These are phyloP conservation scores for Rhizophagus clarus DNA, from an alignment of 192 early-diverging fungal genomes.

Conservation along the genomic window DNA sequence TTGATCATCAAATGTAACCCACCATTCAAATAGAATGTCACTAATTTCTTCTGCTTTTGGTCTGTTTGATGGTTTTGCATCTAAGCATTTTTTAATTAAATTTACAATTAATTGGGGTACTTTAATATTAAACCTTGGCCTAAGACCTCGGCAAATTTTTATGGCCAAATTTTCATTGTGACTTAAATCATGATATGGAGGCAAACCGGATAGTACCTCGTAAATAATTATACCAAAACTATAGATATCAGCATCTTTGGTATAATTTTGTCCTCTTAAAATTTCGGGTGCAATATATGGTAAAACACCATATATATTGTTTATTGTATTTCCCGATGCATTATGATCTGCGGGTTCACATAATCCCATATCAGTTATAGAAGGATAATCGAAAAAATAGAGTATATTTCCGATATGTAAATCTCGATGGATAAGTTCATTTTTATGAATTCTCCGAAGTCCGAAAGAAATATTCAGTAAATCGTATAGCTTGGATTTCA, in stretches of 20 bases:
- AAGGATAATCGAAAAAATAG: not conserved
- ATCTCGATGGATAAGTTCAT: not conserved
- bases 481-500: not conserved
- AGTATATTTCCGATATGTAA: constrained; percentile 24
- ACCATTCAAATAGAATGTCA: no score
- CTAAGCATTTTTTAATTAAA: no score
- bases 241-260: constrained; percentile 26
- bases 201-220: not conserved
- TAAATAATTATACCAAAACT: constrained; percentile 17
- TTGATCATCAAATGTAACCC: no score
- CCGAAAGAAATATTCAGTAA: not conserved
- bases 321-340: not conserved
- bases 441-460: not conserved
- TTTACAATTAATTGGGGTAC: no score
- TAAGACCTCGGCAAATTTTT: no score
- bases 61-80: no score
- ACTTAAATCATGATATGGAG: no score
- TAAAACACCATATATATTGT: constrained; percentile 5
- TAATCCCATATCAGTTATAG: constrained; percentile 15
- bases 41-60: no score
- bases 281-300: constrained; percentile 28
- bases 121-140: no score
- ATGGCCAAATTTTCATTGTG: no score
- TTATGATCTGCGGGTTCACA: not conserved
- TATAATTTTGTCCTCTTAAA: constrained; percentile 10